Conservation (phyloP, 805 yeast species). For the Priceomyces carsonii region DNA sequence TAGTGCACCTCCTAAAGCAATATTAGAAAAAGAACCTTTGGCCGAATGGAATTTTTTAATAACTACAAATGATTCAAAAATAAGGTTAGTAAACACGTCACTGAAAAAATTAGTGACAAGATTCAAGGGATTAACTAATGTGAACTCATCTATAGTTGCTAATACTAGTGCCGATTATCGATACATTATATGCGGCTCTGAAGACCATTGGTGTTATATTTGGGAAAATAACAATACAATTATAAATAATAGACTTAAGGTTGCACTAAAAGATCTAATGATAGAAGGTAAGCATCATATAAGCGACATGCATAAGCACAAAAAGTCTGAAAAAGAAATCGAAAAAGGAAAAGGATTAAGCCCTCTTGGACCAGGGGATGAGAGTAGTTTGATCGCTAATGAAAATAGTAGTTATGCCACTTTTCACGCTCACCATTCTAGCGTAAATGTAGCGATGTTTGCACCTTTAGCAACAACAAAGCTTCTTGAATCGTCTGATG, state of each 20-base stretch:
- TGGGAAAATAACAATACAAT: conserved; percentile 60
- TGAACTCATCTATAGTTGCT: conserved; percentile 72
- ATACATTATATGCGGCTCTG: conserved; percentile 76
- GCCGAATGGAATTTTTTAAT: conserved; percentile 45
- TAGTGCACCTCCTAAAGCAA: conserved; percentile 3
- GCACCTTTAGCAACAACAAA: conserved; percentile 73
- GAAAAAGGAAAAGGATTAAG: conserved; percentile 25
- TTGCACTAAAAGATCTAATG: conserved; percentile 34
- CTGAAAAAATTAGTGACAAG: conserved; percentile 60
- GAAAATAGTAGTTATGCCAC: conserved; percentile 65
- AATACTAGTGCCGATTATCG: conserved; percentile 54
- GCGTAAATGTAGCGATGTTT: conserved; percentile 73
- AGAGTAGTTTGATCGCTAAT: conserved; percentile 29
- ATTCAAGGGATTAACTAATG: conserved; percentile 73
- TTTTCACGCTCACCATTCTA: conserved; percentile 74
- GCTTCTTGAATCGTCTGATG: conserved; percentile 71
- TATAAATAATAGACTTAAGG: conserved; percentile 39
- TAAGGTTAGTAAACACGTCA: conserved; percentile 62
- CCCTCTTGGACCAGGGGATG: conserved; percentile 25
- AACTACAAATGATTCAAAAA: conserved; percentile 80
- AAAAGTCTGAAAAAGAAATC: conserved; percentile 26
- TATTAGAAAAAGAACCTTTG: conserved; percentile 9
- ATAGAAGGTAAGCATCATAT: conserved; percentile 35
- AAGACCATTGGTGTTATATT: conserved; percentile 82
- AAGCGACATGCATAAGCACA: conserved; percentile 29